These are phyloP conservation scores for Centrapalus pauciflorus DNA, from an alignment of 129 eudicot genomes.

Conservation along the genomic window DNA sequence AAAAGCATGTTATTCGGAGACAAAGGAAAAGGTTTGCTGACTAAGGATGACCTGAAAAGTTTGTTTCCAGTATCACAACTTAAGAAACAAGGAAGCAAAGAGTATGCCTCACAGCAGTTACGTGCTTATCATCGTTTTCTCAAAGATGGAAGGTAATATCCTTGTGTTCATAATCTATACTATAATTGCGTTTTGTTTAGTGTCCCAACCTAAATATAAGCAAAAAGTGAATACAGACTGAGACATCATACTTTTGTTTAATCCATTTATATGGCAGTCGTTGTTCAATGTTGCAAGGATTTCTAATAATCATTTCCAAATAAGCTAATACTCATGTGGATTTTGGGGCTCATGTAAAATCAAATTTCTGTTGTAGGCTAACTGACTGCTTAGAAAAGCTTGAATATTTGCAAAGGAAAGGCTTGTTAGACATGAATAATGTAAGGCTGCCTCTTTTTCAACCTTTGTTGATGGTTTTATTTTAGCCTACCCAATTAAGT, in stretches of 20 bases:
- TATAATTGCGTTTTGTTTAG: not conserved
- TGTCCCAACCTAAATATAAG: not conserved
- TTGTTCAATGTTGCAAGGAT: not conserved
- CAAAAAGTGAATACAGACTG: slow-evolving; percentile 1
- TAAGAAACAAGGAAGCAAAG: slow-evolving; percentile 25
- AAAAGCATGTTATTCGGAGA: slow-evolving; percentile 23
- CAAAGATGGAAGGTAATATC: slow-evolving; percentile 74
- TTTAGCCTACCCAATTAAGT: not conserved
- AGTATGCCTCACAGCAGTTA: slow-evolving; percentile 42
- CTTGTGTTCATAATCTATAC: slow-evolving; percentile 1
- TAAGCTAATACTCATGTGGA: slow-evolving; percentile 6
- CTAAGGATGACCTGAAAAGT: slow-evolving; percentile 27
- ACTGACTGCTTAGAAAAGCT: slow-evolving; percentile 77
- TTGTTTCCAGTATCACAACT: slow-evolving; percentile 20
- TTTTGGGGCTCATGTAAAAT: slow-evolving; percentile 3
- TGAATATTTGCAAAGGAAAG: slow-evolving; percentile 73
- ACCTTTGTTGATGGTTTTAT: slow-evolving; percentile 4
- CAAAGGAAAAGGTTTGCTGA: slow-evolving; percentile 31
- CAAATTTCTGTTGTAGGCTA: slow-evolving; percentile 50
- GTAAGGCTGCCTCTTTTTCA: slow-evolving; percentile 41
- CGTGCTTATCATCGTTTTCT: slow-evolving; percentile 64
- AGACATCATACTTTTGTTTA: not conserved
- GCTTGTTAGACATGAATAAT: slow-evolving; percentile 79
- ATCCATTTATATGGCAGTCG: not conserved
- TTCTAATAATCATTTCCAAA: not conserved